Base-by-base conservation (phyloP, 2,329 filamentous ascomycete genomes). In the Pseudocercospora crystallina region DNA sequence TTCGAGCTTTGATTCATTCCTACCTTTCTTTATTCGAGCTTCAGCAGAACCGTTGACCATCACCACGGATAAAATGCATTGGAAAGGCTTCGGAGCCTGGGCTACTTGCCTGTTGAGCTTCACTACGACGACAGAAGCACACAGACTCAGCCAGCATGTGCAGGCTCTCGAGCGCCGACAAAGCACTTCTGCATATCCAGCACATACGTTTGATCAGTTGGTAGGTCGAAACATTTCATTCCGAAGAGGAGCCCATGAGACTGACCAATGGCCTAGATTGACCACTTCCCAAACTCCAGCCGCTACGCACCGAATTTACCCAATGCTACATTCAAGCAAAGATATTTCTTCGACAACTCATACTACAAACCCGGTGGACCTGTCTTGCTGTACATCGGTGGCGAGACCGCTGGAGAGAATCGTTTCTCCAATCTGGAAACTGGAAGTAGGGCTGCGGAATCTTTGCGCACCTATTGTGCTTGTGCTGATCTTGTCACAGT, bases 211-310 rank as follows among this genome's bases (percentile, higher is more conserved):
- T 41, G 48, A 51, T 42, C 48, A 51, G 12, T 20, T 37, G 14
- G 48, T 46, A n/a, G 17, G 48, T 36, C 12, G 12, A 15, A n/a
- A 13, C 30, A 15, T 26, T 7, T 3, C 20, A 26, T 26, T 26
- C 9, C 9, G 13, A 10, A 13, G 7, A 2, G 7, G 43, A 49
- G 13, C 5, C 8, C n/a, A n/a, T 49, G 14, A 33, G 5, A 29
- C 40, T 46, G 15, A 44, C 32, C 9, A 20, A 3, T 5, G 20
- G 17, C 11, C 3, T 31, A 60, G 57, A 76, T 94, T 35, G 89
- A 95, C 69, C 88, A 94, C 65, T 94, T 92, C 71, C 87, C 87
- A 69, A 88, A 91, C 64, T 85, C 89, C 47, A 80, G 82, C 1
- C 73, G 77, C 40, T 94, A 95, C 65, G 86, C 84, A 65, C 89